Conservation (phyloP, 352 stramenopile genomes). For the Stephanocyclus meneghinianus region DNA sequence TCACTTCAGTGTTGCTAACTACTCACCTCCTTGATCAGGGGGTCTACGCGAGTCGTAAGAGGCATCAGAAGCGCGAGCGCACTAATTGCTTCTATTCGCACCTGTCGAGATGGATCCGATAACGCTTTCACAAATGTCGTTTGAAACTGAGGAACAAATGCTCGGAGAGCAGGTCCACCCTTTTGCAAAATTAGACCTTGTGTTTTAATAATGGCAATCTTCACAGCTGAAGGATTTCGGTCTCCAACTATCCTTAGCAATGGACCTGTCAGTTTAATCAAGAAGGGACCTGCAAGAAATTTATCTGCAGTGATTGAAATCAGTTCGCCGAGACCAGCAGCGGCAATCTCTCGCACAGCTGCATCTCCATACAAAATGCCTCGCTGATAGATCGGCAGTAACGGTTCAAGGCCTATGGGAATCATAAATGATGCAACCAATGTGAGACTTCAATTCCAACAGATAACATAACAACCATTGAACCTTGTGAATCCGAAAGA, state of each 20-base stretch:
- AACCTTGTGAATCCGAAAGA: constrained; percentile 78
- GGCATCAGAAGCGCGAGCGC: constrained; percentile 92
- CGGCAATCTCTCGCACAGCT: constrained; percentile 82
- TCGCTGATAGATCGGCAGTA: constrained; percentile 96
- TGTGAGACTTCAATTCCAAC: neutral
- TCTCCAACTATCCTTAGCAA: constrained; percentile 99
- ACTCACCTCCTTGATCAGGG: constrained; percentile 88
- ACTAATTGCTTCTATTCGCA: constrained; percentile 88
- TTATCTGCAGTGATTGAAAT: constrained; percentile 93
- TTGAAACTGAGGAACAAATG: constrained; percentile 99
- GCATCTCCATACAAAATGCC: constrained; percentile 93
- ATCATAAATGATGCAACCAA: constrained; percentile 24
- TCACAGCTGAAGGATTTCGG: constrained; percentile 95
- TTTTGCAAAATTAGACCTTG: constrained; percentile 95
- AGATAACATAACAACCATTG: constrained; percentile 11
- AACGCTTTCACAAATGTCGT: constrained; percentile 98
- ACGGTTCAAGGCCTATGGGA: constrained; percentile 88
- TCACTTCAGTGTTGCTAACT: no score
- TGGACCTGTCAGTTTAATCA: constrained; percentile 96
- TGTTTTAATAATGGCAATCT: constrained; percentile 96
- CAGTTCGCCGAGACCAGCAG: constrained; percentile 94
- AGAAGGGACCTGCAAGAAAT: constrained; percentile 86
- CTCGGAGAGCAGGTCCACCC: constrained; percentile 93
- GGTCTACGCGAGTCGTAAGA: constrained; percentile 92
- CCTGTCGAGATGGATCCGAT: constrained; percentile 93